Evolutionary conservation across 2,329 filamentous ascomycete species (phyloP).

Genomic region (Ophiosphaerella korrae): DNA sequence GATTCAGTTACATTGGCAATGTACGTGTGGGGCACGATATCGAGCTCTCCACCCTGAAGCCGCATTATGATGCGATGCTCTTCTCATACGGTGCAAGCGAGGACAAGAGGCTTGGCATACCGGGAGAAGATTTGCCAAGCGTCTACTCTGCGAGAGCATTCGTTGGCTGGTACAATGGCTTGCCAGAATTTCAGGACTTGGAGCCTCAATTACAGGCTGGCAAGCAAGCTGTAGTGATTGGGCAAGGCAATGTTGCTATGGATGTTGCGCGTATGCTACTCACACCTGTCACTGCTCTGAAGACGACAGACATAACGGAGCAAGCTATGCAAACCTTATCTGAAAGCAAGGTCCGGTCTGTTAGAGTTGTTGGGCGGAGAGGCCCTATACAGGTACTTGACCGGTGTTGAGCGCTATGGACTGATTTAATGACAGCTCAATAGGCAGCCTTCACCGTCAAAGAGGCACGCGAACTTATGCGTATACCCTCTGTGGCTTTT

Average conservation of each 20-base stretch:
- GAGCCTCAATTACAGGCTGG: constrained; percentile 74
- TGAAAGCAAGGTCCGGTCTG: constrained; percentile 74
- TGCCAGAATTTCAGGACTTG: constrained; percentile 78
- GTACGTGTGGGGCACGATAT: constrained; percentile 75
- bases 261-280: constrained; percentile 91
- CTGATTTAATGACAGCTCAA: constrained; percentile 13
- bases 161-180: constrained; percentile 97
- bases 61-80: constrained; percentile 88
- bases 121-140: constrained; percentile 77
- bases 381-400: constrained; percentile 78
- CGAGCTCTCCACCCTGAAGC: constrained; percentile 70
- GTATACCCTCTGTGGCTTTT: constrained; percentile 73
- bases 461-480: constrained; percentile 86
- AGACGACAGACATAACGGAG: constrained; percentile 86
- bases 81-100: constrained; percentile 91
- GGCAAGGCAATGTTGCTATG: constrained; percentile 94
- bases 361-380: constrained; percentile 85
- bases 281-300: constrained; percentile 72
- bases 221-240: constrained; percentile 85
- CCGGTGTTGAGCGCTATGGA: neutral
- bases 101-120: constrained; percentile 78
- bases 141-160: constrained; percentile 90
- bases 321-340: constrained; percentile 76
- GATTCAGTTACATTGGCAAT: constrained; percentile 92
- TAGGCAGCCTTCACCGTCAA: constrained; percentile 95